Base-by-base conservation (phyloP, 2,329 filamentous ascomycete genomes). In the Didymella segeticola region DNA sequence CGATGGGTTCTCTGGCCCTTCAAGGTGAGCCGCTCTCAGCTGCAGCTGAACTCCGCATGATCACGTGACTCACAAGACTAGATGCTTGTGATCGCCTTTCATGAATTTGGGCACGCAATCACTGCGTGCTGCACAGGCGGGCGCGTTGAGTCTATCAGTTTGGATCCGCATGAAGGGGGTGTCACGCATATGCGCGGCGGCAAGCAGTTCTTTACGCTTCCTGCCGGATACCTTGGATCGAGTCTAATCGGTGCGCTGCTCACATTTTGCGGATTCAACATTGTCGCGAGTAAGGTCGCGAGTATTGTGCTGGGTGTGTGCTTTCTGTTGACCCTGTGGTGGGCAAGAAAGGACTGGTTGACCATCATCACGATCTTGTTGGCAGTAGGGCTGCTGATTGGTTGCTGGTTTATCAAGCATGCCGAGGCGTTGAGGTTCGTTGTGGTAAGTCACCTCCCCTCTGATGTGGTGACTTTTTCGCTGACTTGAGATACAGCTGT, bases 11-110 rank as follows among this genome's bases (percentile, higher is more conserved):
- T 93, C 29, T 93, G 89, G 89, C 89, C 89, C 4, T 92, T 93
- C 79, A 93, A 93, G 78, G 87, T 89, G 70, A 11, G 65, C 58
- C 38, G 15, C 22, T 53, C 19, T 12, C n/a, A 34, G 10, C 30
- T 43, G 29, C 41, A 31, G 25, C 38, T 41, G 38, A 20, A 31
- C 5, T 25, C 22, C 3, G 11, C 38, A 20, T 4, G 14, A 15
- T 19, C 37, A 43, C 37, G 25, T 42, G 36, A 53, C 38, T 53
- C 30, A 53, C 15, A 25, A 10, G 2, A 7, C 4, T 14, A 89
- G 86, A 91, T 92, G 89, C 82, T 93, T 17, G 88, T 90, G 45
- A 92, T 93, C 60, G 89, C 89, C 30, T 93, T 92, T 73, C 89
- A 93, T 75, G 89, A 93, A 66, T 83, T 92, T 67, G 85, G 88